These are phyloP conservation scores for Nepenthes mirabilis DNA, from an alignment of 148 eudicot species.

Conservation along the genomic window DNA sequence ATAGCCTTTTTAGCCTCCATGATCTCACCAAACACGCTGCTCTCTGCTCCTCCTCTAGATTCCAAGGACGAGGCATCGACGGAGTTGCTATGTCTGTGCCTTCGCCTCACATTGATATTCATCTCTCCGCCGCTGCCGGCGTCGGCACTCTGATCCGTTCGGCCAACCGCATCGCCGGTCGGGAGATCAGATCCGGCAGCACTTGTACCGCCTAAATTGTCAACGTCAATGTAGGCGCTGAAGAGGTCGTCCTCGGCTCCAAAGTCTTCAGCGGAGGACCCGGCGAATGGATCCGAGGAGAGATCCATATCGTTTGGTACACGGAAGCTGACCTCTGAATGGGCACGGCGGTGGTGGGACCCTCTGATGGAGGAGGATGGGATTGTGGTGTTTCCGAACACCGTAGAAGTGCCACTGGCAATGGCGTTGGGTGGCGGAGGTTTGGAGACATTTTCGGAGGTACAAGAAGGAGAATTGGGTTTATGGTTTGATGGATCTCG, in stretches of 20 bases:
- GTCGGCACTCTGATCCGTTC: too few species aligned
- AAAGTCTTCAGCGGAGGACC: conserved; percentile 21
- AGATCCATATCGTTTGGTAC: conserved; percentile 34
- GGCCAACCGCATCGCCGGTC: background rate
- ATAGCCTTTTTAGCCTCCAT: conserved; percentile 43
- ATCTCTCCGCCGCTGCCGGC: too few species aligned
- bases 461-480: background rate
- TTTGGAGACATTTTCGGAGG: conserved; percentile 6
- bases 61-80: conserved; percentile 19
- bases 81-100: conserved; percentile 28
- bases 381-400: conserved; percentile 1
- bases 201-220: conserved; percentile 17
- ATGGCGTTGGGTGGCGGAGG: background rate
- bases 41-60: conserved; percentile 6
- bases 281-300: conserved; percentile 25
- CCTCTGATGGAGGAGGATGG: conserved; percentile 18
- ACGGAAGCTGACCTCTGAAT: conserved; percentile 30
- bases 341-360: conserved; percentile 35
- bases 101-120: background rate
- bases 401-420: background rate
- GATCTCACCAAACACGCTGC: conserved; percentile 16
- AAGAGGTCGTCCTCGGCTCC: conserved; percentile 46
- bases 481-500: conserved; percentile 11
- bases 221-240: conserved; percentile 35
- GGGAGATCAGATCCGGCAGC: conserved; percentile 3